A percentile compares a stretch with the other conserved stretches of the same genome.
Conservation (phyloP, 805 yeast species). For the Candida pini region DNA sequence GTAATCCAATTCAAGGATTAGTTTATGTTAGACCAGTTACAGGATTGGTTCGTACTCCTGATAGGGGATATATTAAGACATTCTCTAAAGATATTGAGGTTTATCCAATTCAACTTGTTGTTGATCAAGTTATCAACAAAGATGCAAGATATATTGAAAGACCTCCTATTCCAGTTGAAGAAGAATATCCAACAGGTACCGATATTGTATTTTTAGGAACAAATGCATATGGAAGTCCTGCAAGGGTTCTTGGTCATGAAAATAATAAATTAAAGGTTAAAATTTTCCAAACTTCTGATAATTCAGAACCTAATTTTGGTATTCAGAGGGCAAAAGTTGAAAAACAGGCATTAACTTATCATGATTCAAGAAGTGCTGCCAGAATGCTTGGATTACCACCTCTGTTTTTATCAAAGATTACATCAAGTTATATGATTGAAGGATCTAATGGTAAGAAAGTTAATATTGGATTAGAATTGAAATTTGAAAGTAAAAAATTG, state of each 20-base stretch:
- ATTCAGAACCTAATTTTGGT: slow-evolving; percentile 65
- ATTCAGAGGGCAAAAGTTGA: slow-evolving; percentile 54
- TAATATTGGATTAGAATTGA: slow-evolving; percentile 79
- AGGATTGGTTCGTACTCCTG: slow-evolving; percentile 64
- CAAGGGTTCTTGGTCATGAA: slow-evolving; percentile 57
- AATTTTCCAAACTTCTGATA: slow-evolving; percentile 43
- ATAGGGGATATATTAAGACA: slow-evolving; percentile 77
- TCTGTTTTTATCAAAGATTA: slow-evolving; percentile 66
- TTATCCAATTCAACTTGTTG: slow-evolving; percentile 77
- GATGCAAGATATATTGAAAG: slow-evolving; percentile 72
- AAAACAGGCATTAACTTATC: slow-evolving; percentile 47
- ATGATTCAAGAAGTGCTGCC: slow-evolving; percentile 60
- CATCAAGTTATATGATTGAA: slow-evolving; percentile 64
- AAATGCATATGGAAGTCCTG: slow-evolving; percentile 81
- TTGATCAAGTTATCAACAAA: slow-evolving; percentile 63
- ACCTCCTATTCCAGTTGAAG: slow-evolving; percentile 68
- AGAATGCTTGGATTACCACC: slow-evolving; percentile 52
- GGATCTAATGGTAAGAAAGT: slow-evolving; percentile 45
- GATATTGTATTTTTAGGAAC: slow-evolving; percentile 78
- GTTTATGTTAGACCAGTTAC: slow-evolving; percentile 69
- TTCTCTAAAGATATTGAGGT: slow-evolving; percentile 46
- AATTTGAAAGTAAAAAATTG: slow-evolving; percentile 69
- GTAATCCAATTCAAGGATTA: slow-evolving; percentile 42
- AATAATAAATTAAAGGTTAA: slow-evolving; percentile 37
- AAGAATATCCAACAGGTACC: slow-evolving; percentile 74